These are phyloP conservation scores for Logfia minima DNA, from an alignment of 129 eudicot species.

Conservation along the genomic window DNA sequence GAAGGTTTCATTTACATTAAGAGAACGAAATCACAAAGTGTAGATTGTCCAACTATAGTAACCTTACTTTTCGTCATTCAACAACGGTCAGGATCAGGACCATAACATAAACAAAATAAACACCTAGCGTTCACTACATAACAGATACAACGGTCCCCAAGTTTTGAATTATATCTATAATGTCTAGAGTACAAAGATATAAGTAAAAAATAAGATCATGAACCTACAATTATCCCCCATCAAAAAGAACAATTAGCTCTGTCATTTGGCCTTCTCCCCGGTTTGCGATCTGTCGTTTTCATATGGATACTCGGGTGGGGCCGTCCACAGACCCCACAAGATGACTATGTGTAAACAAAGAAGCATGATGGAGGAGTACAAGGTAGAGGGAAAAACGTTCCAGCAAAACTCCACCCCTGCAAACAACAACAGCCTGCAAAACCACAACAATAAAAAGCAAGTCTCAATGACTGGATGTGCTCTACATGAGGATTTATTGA, in stretches of 20 bases:
- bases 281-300: slow-evolving; percentile 27
- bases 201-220: not conserved
- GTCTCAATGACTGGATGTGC: not conserved
- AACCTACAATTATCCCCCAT: not conserved
- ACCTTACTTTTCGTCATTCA: not conserved
- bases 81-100: not conserved
- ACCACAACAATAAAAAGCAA: not conserved
- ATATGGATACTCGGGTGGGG: slow-evolving; percentile 58
- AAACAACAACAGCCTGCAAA: slow-evolving; percentile 69
- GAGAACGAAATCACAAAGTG: not conserved
- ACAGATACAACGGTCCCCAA: not conserved
- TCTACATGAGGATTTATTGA: not conserved
- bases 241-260: not conserved
- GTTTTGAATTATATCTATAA: not conserved
- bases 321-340: slow-evolving; percentile 70
- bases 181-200: slow-evolving; percentile 7
- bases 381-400: slow-evolving; percentile 78
- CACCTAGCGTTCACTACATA: not conserved
- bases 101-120: slow-evolving; percentile 8
- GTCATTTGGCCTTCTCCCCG: slow-evolving; percentile 41
- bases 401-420: slow-evolving; percentile 71
- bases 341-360: slow-evolving; percentile 56
- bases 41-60: not conserved
- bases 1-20: not conserved
- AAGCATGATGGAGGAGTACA: slow-evolving; percentile 59